A percentile compares a stretch with the other conserved stretches of the same genome.
phyloP scores from a whole-genome alignment of 1,284 basidiomycete species.

The Kalmanozyma brasiliensis region DNA sequence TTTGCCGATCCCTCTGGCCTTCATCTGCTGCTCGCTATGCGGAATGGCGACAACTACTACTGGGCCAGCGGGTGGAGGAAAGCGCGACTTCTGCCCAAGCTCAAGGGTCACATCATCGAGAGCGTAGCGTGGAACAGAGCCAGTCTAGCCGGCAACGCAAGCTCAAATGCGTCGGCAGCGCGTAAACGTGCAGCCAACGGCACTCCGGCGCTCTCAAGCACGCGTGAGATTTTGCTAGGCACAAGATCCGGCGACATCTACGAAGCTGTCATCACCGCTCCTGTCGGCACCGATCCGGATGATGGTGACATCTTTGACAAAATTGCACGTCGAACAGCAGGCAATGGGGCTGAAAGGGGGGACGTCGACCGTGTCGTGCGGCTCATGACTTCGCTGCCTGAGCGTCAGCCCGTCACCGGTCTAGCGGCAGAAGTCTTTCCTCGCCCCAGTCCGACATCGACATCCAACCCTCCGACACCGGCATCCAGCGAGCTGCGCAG shows the following conservation, averaged over 20 bases:
- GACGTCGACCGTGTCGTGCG: constrained; percentile 56
- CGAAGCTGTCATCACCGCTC: constrained; percentile 77
- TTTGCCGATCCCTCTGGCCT: constrained; percentile 83
- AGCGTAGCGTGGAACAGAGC: constrained; percentile 86
- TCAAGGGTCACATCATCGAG: constrained; percentile 84
- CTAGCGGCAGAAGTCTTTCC: constrained; percentile 48
- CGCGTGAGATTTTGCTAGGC: constrained; percentile 88
- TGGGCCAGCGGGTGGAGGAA: constrained; percentile 66
- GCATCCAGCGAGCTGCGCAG: constrained; percentile 16
- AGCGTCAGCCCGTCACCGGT: constrained; percentile 61
- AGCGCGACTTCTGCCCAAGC: constrained; percentile 69
- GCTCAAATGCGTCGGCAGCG: background rate
- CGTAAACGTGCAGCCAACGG: constrained; percentile 12
- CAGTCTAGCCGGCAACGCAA: background rate
- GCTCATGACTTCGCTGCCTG: constrained; percentile 56
- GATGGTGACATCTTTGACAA: constrained; percentile 65
- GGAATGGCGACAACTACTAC: constrained; percentile 93
- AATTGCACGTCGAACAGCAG: constrained; percentile 60
- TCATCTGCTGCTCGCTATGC: constrained; percentile 86
- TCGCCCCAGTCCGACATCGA: constrained; percentile 4
- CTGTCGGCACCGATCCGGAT: constrained; percentile 70
- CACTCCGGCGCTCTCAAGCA: constrained; percentile 64
- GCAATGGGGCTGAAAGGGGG: constrained; percentile 39
- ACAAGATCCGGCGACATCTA: constrained; percentile 69
- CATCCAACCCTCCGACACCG: background rate